Evolutionary conservation across 345 rosid species (phyloP).

Genomic region (Acer yangbiense): DNA sequence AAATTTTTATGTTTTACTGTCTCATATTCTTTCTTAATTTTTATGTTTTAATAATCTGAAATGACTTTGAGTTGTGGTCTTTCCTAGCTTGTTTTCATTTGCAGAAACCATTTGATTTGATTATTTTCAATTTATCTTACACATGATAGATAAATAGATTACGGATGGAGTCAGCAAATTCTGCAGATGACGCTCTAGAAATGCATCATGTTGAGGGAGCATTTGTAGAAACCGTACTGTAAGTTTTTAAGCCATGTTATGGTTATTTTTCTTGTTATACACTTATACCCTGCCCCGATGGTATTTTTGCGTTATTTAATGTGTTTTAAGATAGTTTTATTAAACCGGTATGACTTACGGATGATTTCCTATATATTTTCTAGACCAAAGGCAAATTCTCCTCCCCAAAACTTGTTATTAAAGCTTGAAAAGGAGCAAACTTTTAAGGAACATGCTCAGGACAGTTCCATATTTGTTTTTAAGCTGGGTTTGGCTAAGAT

Average conservation of each 20-base stretch:
- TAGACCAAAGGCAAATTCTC: conserved; percentile 78
- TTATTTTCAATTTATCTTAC: conserved; percentile 9
- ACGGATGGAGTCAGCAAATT: conserved; percentile 61
- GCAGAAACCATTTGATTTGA: not conserved
- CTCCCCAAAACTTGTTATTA: conserved; percentile 79
- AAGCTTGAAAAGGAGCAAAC: conserved; percentile 80
- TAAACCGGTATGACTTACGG: not conserved
- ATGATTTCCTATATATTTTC: conserved; percentile 23
- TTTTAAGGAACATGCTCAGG: conserved; percentile 57
- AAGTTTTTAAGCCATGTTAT: conserved; percentile 35
- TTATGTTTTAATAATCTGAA: not conserved
- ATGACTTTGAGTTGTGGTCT: not conserved
- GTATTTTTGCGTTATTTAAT: conserved; percentile 17
- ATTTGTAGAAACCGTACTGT: conserved; percentile 87
- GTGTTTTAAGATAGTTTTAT: conserved; percentile 9
- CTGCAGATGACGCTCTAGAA: conserved; percentile 65
- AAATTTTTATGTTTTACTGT: not conserved
- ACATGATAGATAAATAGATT: conserved; percentile 63
- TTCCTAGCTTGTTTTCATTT: not conserved
- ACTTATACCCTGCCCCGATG: conserved; percentile 6
- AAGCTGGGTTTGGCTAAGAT: conserved; percentile 84
- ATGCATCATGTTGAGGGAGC: conserved; percentile 88
- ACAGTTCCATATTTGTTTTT: conserved; percentile 79
- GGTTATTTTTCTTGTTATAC: conserved; percentile 9
- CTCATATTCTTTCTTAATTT: not conserved